Evolutionary conservation across 202 grass and related monocot genomes (phyloP).

Genomic region (Carex arenaria): DNA sequence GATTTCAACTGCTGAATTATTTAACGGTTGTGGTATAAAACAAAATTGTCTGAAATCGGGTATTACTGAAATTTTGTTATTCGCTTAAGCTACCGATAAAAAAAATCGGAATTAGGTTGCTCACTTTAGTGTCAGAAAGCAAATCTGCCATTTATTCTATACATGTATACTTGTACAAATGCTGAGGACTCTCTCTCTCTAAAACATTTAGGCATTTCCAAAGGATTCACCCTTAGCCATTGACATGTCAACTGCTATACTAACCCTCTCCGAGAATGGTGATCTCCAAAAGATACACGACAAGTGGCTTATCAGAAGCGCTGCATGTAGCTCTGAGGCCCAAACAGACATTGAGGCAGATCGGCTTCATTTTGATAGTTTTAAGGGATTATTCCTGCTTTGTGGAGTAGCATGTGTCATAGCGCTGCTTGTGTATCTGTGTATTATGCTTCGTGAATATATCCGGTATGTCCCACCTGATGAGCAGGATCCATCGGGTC

Average conservation of each 20-base stretch:
- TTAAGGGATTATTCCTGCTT: conserved; percentile 79
- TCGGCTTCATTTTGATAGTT: conserved; percentile 66
- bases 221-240: conserved; percentile 81
- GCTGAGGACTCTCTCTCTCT: background rate
- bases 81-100: no score
- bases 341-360: conserved; percentile 52
- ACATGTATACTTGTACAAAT: background rate
- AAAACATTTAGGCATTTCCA: conserved; percentile 58
- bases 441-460: conserved; percentile 41
- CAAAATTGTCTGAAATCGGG: no score
- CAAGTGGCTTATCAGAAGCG: conserved; percentile 52
- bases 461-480: conserved; percentile 17
- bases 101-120: background rate
- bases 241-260: conserved; percentile 83
- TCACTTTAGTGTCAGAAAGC: background rate
- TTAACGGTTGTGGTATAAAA: no score
- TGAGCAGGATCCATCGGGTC: background rate
- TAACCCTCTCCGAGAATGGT: conserved; percentile 75
- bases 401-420: conserved; percentile 55
- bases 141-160: background rate
- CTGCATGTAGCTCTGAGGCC: conserved; percentile 36
- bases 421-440: conserved; percentile 56
- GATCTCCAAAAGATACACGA: conserved; percentile 87
- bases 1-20: no score
- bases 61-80: no score